phyloP scores from a whole-genome alignment of 257 asterid species.

The Solanum infundibuliforme region DNA sequence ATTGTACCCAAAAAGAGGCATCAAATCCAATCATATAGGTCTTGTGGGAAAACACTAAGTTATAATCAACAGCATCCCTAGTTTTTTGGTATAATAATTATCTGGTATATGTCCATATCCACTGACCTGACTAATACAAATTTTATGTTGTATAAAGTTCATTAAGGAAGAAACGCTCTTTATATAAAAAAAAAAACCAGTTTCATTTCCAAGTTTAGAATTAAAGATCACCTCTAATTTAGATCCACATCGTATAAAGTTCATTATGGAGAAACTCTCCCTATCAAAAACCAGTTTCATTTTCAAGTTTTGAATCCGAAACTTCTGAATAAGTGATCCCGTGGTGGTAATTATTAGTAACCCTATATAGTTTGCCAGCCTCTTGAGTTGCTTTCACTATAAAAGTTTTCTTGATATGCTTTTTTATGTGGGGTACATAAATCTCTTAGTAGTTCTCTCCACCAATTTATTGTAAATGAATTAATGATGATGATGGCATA shows the following conservation, averaged over 20 bases:
- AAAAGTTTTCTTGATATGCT: not conserved
- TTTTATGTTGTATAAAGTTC: not conserved
- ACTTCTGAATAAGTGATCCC: not conserved
- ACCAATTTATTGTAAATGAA: not conserved
- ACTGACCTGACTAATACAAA: not conserved
- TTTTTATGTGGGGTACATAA: not conserved
- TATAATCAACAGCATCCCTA: not conserved
- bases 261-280: not conserved
- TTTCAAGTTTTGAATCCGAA: not conserved
- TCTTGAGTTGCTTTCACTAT: not conserved
- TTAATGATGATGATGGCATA: not conserved
- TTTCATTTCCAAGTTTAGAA: not conserved
- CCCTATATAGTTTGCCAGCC: not conserved
- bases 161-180: not conserved
- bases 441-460: not conserved
- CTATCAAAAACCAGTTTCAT: not conserved
- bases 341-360: not conserved
- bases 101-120: rapidly evolving
- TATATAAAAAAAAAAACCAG: too few species aligned
- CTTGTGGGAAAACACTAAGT: not conserved
- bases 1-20: not conserved
- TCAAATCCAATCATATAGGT: not conserved
- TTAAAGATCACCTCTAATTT: not conserved
- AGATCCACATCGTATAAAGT: not conserved
- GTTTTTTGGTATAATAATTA: not conserved